These are phyloP conservation scores for Boletus mariae DNA, from an alignment of 1,284 basidiomycete species.

Conservation along the genomic window DNA sequence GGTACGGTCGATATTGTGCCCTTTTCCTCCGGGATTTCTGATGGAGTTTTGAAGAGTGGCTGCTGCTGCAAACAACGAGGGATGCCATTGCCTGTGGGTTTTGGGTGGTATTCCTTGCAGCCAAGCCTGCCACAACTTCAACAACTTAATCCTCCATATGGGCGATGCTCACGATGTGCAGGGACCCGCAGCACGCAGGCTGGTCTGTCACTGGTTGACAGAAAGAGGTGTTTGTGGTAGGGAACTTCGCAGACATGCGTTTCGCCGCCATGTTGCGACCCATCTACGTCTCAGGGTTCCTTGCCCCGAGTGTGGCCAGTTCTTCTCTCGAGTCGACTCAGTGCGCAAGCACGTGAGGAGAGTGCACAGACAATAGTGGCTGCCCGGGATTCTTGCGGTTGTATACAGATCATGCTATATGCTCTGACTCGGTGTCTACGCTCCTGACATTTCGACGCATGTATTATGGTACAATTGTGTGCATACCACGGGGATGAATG, in stretches of 20 bases:
- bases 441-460: background rate
- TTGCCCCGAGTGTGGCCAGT: background rate
- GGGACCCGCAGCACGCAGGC: background rate
- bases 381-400: background rate
- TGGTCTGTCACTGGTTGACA: background rate
- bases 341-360: conserved; percentile 7
- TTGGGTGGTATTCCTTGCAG: background rate
- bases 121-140: background rate
- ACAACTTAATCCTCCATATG: background rate
- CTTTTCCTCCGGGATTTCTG: background rate
- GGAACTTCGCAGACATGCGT: background rate
- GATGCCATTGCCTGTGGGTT: background rate
- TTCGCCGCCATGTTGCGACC: background rate
- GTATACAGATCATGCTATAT: background rate
- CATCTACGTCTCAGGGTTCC: background rate
- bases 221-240: background rate
- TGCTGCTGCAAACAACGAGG: background rate
- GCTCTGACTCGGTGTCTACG: background rate
- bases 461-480: background rate
- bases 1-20: background rate
- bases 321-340: conserved; percentile 7
- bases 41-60: conserved; percentile 5
- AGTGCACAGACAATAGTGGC: background rate
- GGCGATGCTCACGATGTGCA: background rate
- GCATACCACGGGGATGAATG: too few species aligned